Percentiles rank a stretch among this genome's conserved stretches.
These are phyloP conservation scores for Neofusicoccum cordaticola DNA, from an alignment of 2,329 filamentous ascomycete genomes.

Conservation along the genomic window DNA sequence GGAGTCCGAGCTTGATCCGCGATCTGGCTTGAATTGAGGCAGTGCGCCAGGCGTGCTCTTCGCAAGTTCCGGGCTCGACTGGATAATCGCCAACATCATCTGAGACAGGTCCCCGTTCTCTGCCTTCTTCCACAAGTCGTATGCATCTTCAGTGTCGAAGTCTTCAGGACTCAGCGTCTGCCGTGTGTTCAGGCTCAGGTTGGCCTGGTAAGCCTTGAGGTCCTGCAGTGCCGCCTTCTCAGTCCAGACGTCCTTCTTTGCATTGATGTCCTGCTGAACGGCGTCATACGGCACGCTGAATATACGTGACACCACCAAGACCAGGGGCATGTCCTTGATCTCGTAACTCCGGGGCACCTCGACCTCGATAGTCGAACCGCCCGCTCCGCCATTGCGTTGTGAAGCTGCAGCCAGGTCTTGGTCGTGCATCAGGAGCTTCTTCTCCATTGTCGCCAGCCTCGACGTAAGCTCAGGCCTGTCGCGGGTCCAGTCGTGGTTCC, in stretches of 20 bases:
- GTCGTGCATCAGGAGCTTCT: conserved; percentile 89
- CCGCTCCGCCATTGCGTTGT: conserved; percentile 55
- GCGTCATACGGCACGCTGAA: conserved; percentile 78
- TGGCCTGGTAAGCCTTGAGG: conserved; percentile 88
- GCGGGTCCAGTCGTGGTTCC: conserved; percentile 78
- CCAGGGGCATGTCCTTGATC: conserved; percentile 94
- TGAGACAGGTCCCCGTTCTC: conserved; percentile 84
- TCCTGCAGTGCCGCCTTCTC: conserved; percentile 88
- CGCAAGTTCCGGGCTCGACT: conserved; percentile 78
- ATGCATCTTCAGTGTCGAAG: conserved; percentile 86
- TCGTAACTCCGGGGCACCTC: conserved; percentile 82
- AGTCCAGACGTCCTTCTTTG: conserved; percentile 78
- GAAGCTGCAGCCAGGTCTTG: conserved; percentile 73
- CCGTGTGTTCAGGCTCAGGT: conserved; percentile 74
- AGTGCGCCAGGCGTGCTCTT: conserved; percentile 67
- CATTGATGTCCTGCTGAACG: conserved; percentile 83
- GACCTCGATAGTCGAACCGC: conserved; percentile 72
- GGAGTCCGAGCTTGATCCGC: conserved; percentile 37
- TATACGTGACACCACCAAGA: conserved; percentile 79
- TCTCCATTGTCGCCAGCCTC: conserved; percentile 78
- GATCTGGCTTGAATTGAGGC: conserved; percentile 52
- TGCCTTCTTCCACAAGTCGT: conserved; percentile 85
- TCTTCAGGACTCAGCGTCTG: conserved; percentile 78
- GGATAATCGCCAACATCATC: conserved; percentile 89
- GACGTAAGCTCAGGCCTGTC: conserved; percentile 81